Evolutionary conservation across 108 stramenopile genomes (phyloP).

Genomic region (Aurantiochytrium sp.): DNA sequence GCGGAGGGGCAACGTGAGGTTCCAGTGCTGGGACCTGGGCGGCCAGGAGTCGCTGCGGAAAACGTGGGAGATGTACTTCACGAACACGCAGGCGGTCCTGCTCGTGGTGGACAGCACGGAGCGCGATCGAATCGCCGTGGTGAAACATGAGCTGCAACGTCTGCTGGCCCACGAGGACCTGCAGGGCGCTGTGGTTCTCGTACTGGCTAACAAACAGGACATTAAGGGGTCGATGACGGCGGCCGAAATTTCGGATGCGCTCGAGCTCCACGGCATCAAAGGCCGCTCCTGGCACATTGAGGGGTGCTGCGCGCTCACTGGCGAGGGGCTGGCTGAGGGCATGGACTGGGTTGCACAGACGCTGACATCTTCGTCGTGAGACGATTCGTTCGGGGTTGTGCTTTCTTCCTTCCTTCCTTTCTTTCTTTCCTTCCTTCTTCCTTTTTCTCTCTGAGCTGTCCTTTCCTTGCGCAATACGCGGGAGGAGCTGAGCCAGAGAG

Average conservation of each 20-base stretch:
- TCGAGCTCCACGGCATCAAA: constrained; percentile 38
- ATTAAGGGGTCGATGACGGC: constrained; percentile 43
- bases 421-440: too few species aligned
- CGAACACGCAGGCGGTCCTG: constrained; percentile 20
- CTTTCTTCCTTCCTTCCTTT: too few species aligned
- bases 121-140: constrained; percentile 38
- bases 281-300: constrained; percentile 49
- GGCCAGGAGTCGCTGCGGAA: constrained; percentile 14
- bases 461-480: too few species aligned
- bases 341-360: constrained; percentile 48
- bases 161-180: constrained; percentile 47
- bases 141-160: constrained; percentile 21
- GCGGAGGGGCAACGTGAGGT: neutral
- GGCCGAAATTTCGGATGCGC: constrained; percentile 52
- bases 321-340: constrained; percentile 59
- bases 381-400: too few species aligned
- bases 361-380: neutral
- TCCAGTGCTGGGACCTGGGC: constrained; percentile 10
- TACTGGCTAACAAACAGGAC: constrained; percentile 67
- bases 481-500: too few species aligned
- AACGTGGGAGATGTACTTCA: constrained; percentile 12
- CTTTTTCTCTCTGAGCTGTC: too few species aligned
- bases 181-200: constrained; percentile 45
- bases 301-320: constrained; percentile 61
- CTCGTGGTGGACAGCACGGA: constrained; percentile 44